Conservation (phyloP, 805 yeast genomes). For the Candida patagonica region DNA sequence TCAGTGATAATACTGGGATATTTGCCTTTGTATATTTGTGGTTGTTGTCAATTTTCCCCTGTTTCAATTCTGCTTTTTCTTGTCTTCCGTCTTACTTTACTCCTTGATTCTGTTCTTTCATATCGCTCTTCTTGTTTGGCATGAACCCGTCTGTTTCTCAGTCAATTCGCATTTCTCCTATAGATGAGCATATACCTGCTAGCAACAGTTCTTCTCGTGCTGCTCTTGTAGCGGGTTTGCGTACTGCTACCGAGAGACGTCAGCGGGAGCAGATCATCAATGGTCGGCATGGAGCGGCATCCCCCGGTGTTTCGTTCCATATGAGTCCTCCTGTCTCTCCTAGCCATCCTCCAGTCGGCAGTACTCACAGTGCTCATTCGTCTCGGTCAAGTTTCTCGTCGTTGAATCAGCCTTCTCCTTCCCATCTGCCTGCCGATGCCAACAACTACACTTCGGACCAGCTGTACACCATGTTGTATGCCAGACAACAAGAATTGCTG, state of each 20-base stretch:
- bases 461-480: conserved; percentile 25
- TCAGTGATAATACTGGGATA: no score
- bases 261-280: conserved; percentile 8
- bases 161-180: conserved; percentile 14
- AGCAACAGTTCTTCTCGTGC: conserved; percentile 17
- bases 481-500: conserved; percentile 27
- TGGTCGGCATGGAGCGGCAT: conserved; percentile 8
- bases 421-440: neutral
- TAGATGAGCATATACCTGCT: conserved; percentile 3
- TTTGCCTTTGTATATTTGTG: no score
- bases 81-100: no score
- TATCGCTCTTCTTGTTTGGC: no score
- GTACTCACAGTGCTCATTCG: no score
- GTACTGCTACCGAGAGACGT: conserved; percentile 23
- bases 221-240: conserved; percentile 20
- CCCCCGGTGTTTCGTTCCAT: neutral
- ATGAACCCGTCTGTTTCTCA: conserved; percentile 5
- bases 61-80: no score
- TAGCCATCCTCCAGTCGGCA: conserved; percentile 3
- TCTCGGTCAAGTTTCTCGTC: conserved; percentile 7
- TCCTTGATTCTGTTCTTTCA: no score
- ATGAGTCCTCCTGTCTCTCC: conserved; percentile 4
- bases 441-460: neutral
- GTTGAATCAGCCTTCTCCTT: conserved; percentile 4
- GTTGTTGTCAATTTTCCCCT: no score